phyloP scores from a whole-genome alignment of 2,329 filamentous ascomycete species.

The Alternaria ventricosa region DNA sequence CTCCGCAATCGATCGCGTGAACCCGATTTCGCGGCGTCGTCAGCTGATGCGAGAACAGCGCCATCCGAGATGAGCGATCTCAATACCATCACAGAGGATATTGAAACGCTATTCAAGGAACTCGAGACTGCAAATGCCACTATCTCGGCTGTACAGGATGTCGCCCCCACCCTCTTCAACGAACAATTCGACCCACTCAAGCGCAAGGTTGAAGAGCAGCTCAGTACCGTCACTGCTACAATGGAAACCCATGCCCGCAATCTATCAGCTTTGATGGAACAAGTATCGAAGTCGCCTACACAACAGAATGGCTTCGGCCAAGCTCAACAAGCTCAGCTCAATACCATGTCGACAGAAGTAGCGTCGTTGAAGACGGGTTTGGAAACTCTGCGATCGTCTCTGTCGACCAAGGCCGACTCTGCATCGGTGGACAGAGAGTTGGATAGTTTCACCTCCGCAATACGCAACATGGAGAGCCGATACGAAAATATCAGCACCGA shows the following conservation, averaged over 20 bases:
- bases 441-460: conserved; percentile 7
- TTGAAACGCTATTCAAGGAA: neutral
- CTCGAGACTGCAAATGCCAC: neutral
- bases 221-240: neutral
- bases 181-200: conserved; percentile 18
- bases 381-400: neutral
- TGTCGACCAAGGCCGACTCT: conserved; percentile 6
- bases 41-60: neutral
- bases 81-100: neutral
- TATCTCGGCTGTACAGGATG: neutral
- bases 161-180: conserved; percentile 9
- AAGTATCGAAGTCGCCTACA: neutral
- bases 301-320: neutral
- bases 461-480: conserved; percentile 23
- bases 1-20: neutral
- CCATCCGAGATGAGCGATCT: neutral
- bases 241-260: neutral
- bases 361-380: neutral
- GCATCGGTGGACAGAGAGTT: neutral
- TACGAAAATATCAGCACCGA: conserved; percentile 38
- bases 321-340: conserved; percentile 1
- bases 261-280: neutral
- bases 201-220: neutral
- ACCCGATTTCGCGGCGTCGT: neutral
- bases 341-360: neutral